Evolutionary conservation across 1,284 basidiomycete genomes (phyloP), one percentile per base, ranked within the genome.

Genomic region (Vanrija humicola): DNA sequence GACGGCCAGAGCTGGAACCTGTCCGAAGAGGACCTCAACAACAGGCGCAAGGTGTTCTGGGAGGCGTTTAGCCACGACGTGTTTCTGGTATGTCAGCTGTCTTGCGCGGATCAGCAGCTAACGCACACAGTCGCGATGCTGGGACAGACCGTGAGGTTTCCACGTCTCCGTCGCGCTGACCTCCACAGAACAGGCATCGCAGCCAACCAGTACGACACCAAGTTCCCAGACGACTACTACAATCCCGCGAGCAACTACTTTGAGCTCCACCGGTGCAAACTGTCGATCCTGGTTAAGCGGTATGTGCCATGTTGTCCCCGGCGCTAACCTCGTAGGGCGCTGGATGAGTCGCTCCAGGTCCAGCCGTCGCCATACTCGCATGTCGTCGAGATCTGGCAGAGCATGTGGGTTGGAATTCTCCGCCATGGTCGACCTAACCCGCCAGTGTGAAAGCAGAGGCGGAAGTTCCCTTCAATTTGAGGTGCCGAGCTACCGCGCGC

Each of bases 21-120:
- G 7, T 51, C 60, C 0, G 28, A 29, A 2, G 29, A 58, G 15
- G 55, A 59, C 16, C 43, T 61, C 2, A 59, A 65, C 39, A 58
- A 64, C 26, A 59, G 50, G n/a, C 63, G 67, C 23, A 64, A 59
- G 28, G 63, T 66, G 4, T 68, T 68, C 50, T 68, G 66, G 66
- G 66, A 66, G 54, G 52, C 55, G 8, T 61, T 63, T 51, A 62
- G 63, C 5, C 62, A 60, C 19, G 65, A 68, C 48, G 50, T 61
- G 23, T 64, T 68, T 26, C 62, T 65, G 34, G 34, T 43, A 48
- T 43, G 42, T 19, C 18, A 9, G 42, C 42, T 19, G n/a, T n/a
- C 21, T 23, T 23, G 21, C 21, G 21, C 12, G 7, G 42, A 43
- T n/a, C n/a, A 23, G n/a, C n/a, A 18, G 23, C 34, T 34, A 12